A percentile compares a stretch with the other conserved stretches of the same genome.
Conservation (phyloP, 2,329 filamentous ascomycete species). For the Xylariaceae sp. region DNA sequence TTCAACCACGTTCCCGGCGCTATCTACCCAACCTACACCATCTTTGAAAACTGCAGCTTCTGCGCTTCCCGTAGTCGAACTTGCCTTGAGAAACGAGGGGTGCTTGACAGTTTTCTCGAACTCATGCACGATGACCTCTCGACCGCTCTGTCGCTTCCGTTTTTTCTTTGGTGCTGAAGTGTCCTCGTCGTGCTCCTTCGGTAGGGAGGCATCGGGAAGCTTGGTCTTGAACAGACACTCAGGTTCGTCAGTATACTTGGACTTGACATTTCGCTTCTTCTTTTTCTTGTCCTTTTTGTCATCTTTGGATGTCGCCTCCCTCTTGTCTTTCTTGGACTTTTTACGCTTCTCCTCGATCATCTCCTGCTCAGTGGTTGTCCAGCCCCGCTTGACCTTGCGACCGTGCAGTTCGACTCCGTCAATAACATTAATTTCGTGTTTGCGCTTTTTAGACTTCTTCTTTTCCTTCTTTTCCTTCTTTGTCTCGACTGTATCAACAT, state of each 20-base stretch:
- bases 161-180: slow-evolving; percentile 60
- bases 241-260: slow-evolving; percentile 79
- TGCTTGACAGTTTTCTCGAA: slow-evolving; percentile 85
- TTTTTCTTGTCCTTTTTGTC: slow-evolving; percentile 60
- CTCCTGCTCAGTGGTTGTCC: slow-evolving; percentile 72
- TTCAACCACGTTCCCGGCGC: slow-evolving; percentile 77
- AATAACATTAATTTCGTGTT: slow-evolving; percentile 57
- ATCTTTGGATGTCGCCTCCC: slow-evolving; percentile 43
- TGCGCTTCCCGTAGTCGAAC: slow-evolving; percentile 47
- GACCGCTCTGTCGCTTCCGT: slow-evolving; percentile 63
- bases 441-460: slow-evolving; percentile 55
- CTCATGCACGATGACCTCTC: slow-evolving; percentile 79
- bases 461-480: slow-evolving; percentile 45
- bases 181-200: slow-evolving; percentile 49
- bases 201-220: slow-evolving; percentile 59
- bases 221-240: slow-evolving; percentile 87
- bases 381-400: slow-evolving; percentile 85
- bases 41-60: slow-evolving; percentile 74
- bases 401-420: slow-evolving; percentile 75
- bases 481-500: slow-evolving; percentile 41
- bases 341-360: slow-evolving; percentile 55
- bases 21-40: slow-evolving; percentile 87
- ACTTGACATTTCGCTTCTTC: slow-evolving; percentile 64
- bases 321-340: slow-evolving; percentile 52
- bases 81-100: slow-evolving; percentile 77